Percentiles rank a stretch among this genome's conserved stretches.
Conservation (phyloP, 1,139 yeast genomes). For the Diutina mesorugosa region DNA sequence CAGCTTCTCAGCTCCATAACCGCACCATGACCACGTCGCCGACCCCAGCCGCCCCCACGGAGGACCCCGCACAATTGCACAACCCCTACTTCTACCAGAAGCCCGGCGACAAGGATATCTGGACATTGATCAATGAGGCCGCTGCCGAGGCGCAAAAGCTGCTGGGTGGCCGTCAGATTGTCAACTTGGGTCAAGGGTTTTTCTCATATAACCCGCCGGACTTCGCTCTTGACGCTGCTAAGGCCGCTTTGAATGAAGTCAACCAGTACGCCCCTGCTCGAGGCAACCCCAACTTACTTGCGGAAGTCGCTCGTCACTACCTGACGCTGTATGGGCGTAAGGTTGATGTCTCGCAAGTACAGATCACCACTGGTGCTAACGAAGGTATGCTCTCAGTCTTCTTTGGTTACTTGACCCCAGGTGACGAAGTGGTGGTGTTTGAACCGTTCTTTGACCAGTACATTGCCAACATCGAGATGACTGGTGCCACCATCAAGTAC, state of each 20-base stretch:
- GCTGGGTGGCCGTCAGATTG: constrained; percentile 51
- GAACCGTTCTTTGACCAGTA: constrained; percentile 97
- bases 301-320: constrained; percentile 61
- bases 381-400: constrained; percentile 84
- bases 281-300: constrained; percentile 68
- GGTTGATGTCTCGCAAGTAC: constrained; percentile 53
- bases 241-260: constrained; percentile 52
- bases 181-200: constrained; percentile 92
- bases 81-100: constrained; percentile 50
- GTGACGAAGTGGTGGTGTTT: constrained; percentile 94
- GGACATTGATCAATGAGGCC: constrained; percentile 90
- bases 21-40: background rate
- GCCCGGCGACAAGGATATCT: constrained; percentile 67
- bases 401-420: constrained; percentile 73
- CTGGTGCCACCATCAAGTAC: constrained; percentile 84
- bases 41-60: background rate
- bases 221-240: constrained; percentile 79
- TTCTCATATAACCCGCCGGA: constrained; percentile 91
- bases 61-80: constrained; percentile 14
- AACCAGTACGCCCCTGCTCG: constrained; percentile 90
- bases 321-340: constrained; percentile 49
- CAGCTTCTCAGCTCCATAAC: background rate
- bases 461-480: constrained; percentile 82
- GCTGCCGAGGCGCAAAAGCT: constrained; percentile 69
- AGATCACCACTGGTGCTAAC: constrained; percentile 92